Base-by-base conservation (phyloP, 805 yeast genomes). In the Clavispora asparagi region DNA sequence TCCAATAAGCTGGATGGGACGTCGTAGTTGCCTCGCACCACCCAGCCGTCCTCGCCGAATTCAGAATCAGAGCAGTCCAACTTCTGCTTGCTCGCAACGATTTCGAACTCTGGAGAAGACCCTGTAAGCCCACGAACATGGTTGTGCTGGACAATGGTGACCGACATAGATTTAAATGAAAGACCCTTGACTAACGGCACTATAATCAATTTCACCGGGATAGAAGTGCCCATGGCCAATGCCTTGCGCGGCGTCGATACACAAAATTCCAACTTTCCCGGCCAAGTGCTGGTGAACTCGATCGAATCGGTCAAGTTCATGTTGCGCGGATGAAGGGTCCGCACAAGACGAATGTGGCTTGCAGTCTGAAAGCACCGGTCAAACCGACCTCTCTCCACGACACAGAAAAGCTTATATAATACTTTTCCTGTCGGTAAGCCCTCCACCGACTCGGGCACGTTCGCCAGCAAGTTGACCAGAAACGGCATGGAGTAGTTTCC, bases 401-500 rank as follows among this genome's bases (percentile, higher is more conserved):
- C 58, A 46, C 74, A 65, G 44, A 66, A 67, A 31, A 78, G 55
- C 41, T 68, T 64, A 56, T 78, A 78, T 29, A 72, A 57, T 23
- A 77, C 51, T 7, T 67, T 64, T 2, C 74, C 79, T 38, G 65
- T 62, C 25, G 61, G 57, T 40, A 77, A 60, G 3, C 81, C 80
- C 57, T 78, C 82, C 1, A 78, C 69, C 0, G 82, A 71, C 51
- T 77, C 83, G 10, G 77, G 69, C 0, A 72, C 52, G 45, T 71
- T 69, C 1, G 78, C 68, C 0, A 83, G 82, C 26, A 78, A 57
- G 11, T 58, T 60, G 8, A 71, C 60, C 30, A 51, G 57, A 51
- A 78, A 78, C 0, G 82, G 82, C 42, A 78, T 58, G 38, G 72
- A 68, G 53, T 78, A 78, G 55, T 78, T 78, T 1, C 82, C 83